These are phyloP conservation scores for Chloris gayana DNA, from an alignment of 176 grass and related monocot genomes.

Conservation along the genomic window DNA sequence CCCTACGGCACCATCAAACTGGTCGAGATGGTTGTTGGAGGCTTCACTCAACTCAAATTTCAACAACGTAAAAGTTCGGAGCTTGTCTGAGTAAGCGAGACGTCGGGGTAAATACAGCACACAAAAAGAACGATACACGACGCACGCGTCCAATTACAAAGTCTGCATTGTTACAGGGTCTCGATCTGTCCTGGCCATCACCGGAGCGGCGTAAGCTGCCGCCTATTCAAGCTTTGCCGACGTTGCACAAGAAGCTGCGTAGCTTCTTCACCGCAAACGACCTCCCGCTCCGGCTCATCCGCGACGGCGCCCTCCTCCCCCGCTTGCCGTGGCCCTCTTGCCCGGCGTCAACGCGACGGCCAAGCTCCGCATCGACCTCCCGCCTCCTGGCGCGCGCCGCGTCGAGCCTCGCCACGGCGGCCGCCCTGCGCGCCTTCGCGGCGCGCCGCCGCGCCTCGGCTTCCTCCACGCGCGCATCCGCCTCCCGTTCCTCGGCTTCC, in stretches of 20 bases:
- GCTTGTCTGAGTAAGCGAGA: too few relatives aligned
- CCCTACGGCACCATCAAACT: too few relatives aligned
- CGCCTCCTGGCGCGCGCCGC: constrained; percentile 28
- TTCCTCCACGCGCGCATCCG: constrained; percentile 31
- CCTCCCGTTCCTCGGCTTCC: constrained; percentile 36
- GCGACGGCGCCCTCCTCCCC: neutral
- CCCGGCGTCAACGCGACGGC: neutral
- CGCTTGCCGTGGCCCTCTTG: neutral
- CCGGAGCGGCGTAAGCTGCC: neutral
- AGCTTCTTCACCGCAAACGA: constrained; percentile 38
- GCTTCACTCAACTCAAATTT: too few relatives aligned
- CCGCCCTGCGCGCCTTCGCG: constrained; percentile 40
- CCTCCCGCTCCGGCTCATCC: neutral
- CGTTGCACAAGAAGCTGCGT: constrained; percentile 5
- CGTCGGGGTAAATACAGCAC: too few relatives aligned
- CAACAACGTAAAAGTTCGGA: too few relatives aligned
- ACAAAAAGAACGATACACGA: too few relatives aligned
- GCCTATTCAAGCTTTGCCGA: neutral
- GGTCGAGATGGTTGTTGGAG: too few relatives aligned
- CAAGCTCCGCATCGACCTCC: neutral
- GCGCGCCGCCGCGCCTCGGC: constrained; percentile 25
- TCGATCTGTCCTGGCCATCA: neutral
- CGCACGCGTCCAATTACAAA: too few relatives aligned
- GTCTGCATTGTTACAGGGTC: too few relatives aligned
- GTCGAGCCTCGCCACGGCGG: constrained; percentile 37